Conservation (phyloP, 2,329 filamentous ascomycete genomes). For the Cladophialophora bantiana region DNA sequence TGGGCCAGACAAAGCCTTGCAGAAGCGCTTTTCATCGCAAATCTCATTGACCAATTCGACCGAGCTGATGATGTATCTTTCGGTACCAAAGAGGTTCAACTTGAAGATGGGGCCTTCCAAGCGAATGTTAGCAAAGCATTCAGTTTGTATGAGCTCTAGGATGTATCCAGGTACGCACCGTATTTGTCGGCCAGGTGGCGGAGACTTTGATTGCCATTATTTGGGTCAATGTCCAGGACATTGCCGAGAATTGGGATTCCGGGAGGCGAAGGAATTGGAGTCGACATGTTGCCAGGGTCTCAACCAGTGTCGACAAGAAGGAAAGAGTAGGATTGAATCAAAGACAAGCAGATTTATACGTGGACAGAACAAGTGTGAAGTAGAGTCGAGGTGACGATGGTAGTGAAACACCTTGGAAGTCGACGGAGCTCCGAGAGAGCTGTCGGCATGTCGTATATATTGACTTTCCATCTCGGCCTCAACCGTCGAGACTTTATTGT, state of each 20-base stretch:
- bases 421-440: not conserved
- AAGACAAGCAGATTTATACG: not conserved
- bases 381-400: not conserved
- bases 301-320: not conserved
- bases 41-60: slow-evolving; percentile 67
- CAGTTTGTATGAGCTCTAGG: not conserved
- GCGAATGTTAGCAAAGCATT: not conserved
- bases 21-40: slow-evolving; percentile 71
- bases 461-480: slow-evolving; percentile 1
- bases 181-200: slow-evolving; percentile 58
- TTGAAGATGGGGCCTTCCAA: slow-evolving; percentile 65
- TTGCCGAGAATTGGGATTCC: slow-evolving; percentile 62
- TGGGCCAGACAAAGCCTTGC: slow-evolving; percentile 61
- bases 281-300: slow-evolving; percentile 48
- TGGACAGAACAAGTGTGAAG: not conserved
- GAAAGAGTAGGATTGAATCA: not conserved
- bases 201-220: slow-evolving; percentile 59
- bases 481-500: not conserved
- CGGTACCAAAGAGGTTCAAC: slow-evolving; percentile 58
- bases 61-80: slow-evolving; percentile 60
- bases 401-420: not conserved
- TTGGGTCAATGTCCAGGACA: slow-evolving; percentile 57
- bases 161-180: slow-evolving; percentile 45
- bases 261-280: slow-evolving; percentile 59
- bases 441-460: not conserved